phyloP scores from a whole-genome alignment of 2,329 filamentous ascomycete species.

The Shiraia sp. region DNA sequence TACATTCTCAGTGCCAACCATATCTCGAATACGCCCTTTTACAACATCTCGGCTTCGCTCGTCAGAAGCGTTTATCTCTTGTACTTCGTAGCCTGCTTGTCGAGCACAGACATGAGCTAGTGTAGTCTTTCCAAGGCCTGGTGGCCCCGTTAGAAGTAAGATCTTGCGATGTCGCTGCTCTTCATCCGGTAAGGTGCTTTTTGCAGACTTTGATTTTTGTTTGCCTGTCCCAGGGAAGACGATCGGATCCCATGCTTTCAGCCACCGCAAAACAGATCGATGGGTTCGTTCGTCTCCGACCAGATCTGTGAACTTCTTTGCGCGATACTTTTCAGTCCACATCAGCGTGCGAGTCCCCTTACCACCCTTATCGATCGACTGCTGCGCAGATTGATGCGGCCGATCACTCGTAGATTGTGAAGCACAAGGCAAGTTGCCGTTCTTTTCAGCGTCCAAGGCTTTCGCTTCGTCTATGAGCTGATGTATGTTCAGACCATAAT shows the following conservation, averaged over 20 bases:
- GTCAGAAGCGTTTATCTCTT: constrained; percentile 98
- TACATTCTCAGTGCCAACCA: constrained; percentile 91
- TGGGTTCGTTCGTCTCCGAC: constrained; percentile 95
- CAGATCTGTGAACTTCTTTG: constrained; percentile 86
- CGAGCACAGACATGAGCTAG: constrained; percentile 92
- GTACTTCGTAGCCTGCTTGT: constrained; percentile 93
- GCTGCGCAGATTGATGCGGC: constrained; percentile 46
- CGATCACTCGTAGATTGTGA: constrained; percentile 24
- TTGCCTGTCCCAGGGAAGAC: constrained; percentile 81
- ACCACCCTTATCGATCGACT: constrained; percentile 18
- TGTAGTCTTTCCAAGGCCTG: constrained; percentile 93
- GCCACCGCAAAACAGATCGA: constrained; percentile 84
- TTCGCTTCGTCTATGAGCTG: constrained; percentile 73
- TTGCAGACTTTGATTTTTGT: constrained; percentile 55
- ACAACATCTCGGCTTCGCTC: constrained; percentile 90
- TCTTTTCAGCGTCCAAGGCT: constrained; percentile 57
- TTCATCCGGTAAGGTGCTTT: constrained; percentile 58
- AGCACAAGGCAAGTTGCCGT: constrained; percentile 18
- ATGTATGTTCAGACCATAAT: constrained; percentile 93
- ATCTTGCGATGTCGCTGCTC: constrained; percentile 86
- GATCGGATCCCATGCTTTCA: constrained; percentile 90
- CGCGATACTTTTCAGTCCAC: constrained; percentile 98
- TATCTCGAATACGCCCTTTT: constrained; percentile 86
- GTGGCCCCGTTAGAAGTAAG: constrained; percentile 85
- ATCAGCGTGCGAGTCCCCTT: constrained; percentile 59